Base-by-base conservation (phyloP, 164 flowering plant species). In the Aristolochia fimbriata region DNA sequence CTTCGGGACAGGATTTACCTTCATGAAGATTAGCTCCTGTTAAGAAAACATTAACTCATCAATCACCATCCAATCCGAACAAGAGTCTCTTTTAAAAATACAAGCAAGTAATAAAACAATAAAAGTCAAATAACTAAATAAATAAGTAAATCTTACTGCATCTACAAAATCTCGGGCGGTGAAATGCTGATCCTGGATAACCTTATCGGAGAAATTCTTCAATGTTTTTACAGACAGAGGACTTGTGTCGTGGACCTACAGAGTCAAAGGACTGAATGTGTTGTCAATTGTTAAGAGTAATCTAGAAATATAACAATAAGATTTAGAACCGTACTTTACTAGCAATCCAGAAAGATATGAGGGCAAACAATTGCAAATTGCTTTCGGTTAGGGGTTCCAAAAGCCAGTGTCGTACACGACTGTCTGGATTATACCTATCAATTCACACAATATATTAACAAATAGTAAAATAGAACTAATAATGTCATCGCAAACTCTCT, bases 291-390 rank as follows among this genome's bases (percentile, higher is more conserved):
- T 33, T 7, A 62, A 19, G 21, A 20, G 11, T 41, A 37, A 41
- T 19, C n/a, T 19, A 6, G 17, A 15, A 21, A 6, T 17, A 56
- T 57, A 15, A 3, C 1, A 15, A 27, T 15, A 33, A 43, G 41
- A 59, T 45, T 13, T 47, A 15, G 21, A 37, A 63, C 77, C 30
- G 43, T 37, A 62, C 58, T 55, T 54, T 62, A 45, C 59, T 55
- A 17, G 59, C 55, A 21, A 43, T 62, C 58, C 57, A 62, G 37
- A 62, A 23, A n/a, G 65, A 62, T 59, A 83, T 66, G 57, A 91
- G 84, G 9, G 81, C 81, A 72, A 91, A 86, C 16, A 88, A 74
- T 71, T 86, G 96, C 71, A 91, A 64, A 69, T 81, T 84, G 75
- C 88, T 75, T 65, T 82, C 88, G 52, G 63, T 71, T 19, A 82